Base-by-base conservation (phyloP, 1,139 yeast species). In the Pichia sp. region DNA sequence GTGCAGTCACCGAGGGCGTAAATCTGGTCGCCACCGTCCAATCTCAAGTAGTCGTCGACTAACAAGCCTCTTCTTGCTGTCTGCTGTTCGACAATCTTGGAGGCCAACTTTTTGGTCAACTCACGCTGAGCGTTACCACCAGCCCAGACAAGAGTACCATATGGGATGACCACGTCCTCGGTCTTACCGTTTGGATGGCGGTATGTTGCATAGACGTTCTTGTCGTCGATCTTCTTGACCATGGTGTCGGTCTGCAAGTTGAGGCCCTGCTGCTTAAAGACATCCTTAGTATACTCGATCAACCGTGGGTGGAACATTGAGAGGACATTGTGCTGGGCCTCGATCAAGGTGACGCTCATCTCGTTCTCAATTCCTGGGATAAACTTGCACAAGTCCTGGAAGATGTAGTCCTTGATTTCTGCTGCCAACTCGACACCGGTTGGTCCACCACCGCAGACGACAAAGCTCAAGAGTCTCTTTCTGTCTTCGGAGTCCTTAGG, bases 401-500 rank as follows among this genome's bases (percentile, higher is more conserved):
- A 83, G 58, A 81, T 77, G 71, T 79, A 81, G 68, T 81, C 85
- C 66, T 80, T 83, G 58, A 62, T 76, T 75, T 89, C 96, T 68
- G 92, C 95, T 57, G 95, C 95, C 54, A 86, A 80, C 72, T 89
- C 96, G 56, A 88, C 95, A 73, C 95, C 96, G 47, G 96, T 88
- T 68, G 95, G 93, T 63, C 96, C 96, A 75, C 95, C 96, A 66
- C 96, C 96, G 66, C 90, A 87, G 60, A 88, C 90, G 57, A 87
- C 90, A 64, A 87, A 78, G 47, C 84, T 80, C 68, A 86, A 75
- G 61, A 90, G 79, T 75, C 90, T 79, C 72, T 81, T 81, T 74
- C 95, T 79, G 69, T 85, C 90, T 13, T 78, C 75, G 60, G 81
- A 83, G 57, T 75, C 84, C 67, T 79, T 77, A 54, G 90, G 88